Evolutionary conservation across 768 basidiomycete genomes (phyloP), one percentile per base, ranked within the genome.

Genomic region (Suillus variegatus): DNA sequence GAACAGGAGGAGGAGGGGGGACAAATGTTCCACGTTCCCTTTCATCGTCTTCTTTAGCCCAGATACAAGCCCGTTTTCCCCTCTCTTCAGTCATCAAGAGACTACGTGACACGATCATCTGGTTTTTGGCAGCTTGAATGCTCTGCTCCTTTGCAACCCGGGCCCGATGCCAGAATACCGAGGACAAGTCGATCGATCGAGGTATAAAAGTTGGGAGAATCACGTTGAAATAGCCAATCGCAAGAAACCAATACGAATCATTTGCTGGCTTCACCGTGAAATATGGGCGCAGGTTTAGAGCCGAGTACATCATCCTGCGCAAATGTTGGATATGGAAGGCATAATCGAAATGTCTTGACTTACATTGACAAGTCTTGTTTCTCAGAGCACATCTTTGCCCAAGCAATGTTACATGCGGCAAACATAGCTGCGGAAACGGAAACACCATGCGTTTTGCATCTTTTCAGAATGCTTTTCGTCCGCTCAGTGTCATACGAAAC

Each of bases 171-270:
- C 92, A 94, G 75, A 94, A 91, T 0, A 81, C 83, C 36, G 79
- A 65, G 3, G 78, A 70, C 35, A 82, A 68, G 43, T 83, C 77
- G 35, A 64, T 61, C 32, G 78, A 78, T 16, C 70, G 63, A n/a
- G 90, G 88, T 32, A 91, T 71, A 77, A 94, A 92, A 22, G 83
- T 80, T 1, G 93, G 92, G 9, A 95, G 86, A 63, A 93, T 78
- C 69, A 95, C 82, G 76, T 93, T 94, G 82, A 90, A 92, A 77
- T 91, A 92, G 5, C 89, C 88, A 64, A 92, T 86, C n/a, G 89
- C 86, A 41, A 93, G 82, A 79, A 88, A 92, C 88, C 90, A 93
- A 78, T 91, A 92, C 13, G 91, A 93, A 66, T 84, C 82, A 68
- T 83, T 79, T 22, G 80, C 71, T 3, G 81, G 71, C 60, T 79